phyloP scores from a whole-genome alignment of 2,329 filamentous ascomycete genomes.

The Fusarium protoensiforme region DNA sequence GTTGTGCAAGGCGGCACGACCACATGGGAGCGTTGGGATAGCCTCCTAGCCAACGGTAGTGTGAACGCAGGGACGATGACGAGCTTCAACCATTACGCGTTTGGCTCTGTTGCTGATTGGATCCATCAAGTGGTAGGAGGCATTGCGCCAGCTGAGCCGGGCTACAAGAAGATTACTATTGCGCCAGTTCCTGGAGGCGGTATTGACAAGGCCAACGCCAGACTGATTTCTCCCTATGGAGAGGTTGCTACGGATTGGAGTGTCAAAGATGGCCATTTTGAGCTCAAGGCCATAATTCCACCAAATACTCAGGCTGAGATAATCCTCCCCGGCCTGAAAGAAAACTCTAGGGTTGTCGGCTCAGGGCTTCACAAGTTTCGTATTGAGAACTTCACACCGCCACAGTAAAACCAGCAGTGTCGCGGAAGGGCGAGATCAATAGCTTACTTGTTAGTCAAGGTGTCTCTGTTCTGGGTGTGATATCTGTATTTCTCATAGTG shows the following conservation, averaged over 20 bases:
- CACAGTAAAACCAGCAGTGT: neutral
- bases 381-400: neutral
- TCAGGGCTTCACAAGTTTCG: slow-evolving; percentile 23
- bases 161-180: slow-evolving; percentile 53
- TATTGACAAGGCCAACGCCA: neutral
- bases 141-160: slow-evolving; percentile 51
- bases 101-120: slow-evolving; percentile 61
- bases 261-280: neutral
- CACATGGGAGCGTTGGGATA: slow-evolving; percentile 64
- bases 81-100: slow-evolving; percentile 39
- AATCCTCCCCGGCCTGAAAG: neutral
- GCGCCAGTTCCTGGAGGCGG: slow-evolving; percentile 48
- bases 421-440: neutral
- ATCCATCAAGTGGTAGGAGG: slow-evolving; percentile 57
- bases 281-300: slow-evolving; percentile 11
- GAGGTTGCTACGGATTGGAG: neutral
- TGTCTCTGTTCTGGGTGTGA: neutral
- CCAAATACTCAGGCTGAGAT: slow-evolving; percentile 32
- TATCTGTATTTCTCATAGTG: neutral
- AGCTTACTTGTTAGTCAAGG: neutral
- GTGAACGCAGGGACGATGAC: slow-evolving; percentile 64
- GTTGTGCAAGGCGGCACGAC: slow-evolving; percentile 59
- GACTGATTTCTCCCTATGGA: neutral
- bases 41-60: slow-evolving; percentile 57
- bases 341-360: neutral